Evolutionary conservation across 768 basidiomycete genomes (phyloP), one percentile per base, ranked within the genome.

Genomic region (Boletus reticuloceps): DNA sequence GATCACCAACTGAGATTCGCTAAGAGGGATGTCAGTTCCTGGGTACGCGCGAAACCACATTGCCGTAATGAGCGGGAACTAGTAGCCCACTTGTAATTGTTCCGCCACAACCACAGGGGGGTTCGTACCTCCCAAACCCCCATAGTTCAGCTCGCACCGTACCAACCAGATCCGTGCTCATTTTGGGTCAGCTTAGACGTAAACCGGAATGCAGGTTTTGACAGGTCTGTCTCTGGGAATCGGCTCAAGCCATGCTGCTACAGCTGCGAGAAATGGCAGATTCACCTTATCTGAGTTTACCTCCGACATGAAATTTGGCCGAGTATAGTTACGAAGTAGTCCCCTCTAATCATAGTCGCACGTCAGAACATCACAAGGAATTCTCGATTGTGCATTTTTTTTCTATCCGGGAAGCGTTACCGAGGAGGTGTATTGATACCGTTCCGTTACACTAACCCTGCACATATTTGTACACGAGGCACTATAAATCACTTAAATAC

Each of bases 401-500:
- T 61, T 59, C 58, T 52, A 58, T 55, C 58, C 59, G 60, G 64
- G 56, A 66, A 64, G 53, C 29, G 38, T 62, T 67, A 67, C 71
- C 71, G 66, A 69, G 53, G 66, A 69, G 53, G 51, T 66, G 65
- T 53, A 36, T 71, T 66, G 66, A 59, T 52, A 39, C 71, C 69
- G 65, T 69, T 39, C 47, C 57, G 62, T 58, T 58, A 50, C 49
- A 44, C 54, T 64, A 25, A 72, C 68, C 69, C 65, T 73, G 64
- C 53, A 43, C 47, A 54, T 65, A 61, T 64, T 59, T 66, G 31
- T 52, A 50, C 72, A 73, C 65, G 69, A 73, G 72, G 72, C 70
- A 54, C 58, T 51, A 58, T 61, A 64, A 65, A 60, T 53, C 59
- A 66, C 62, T 71, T 74, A 74, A 73, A 69, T 71, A 64, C 75